A percentile compares a stretch with the other conserved stretches of the same genome.
Evolutionary conservation across 345 rosid genomes (phyloP).

Genomic region (Carallia pectinifolia): DNA sequence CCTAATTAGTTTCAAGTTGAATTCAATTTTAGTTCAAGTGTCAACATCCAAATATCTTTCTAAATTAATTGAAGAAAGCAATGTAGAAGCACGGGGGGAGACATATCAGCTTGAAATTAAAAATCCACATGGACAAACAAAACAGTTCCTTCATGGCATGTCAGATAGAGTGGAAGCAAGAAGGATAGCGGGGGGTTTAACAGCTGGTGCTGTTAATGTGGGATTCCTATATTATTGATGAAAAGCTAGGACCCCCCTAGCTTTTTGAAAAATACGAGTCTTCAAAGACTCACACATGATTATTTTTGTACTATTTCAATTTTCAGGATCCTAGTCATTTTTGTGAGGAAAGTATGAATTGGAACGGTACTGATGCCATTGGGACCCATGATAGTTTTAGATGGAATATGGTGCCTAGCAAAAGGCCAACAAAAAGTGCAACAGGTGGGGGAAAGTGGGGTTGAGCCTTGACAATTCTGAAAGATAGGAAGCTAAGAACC

Average conservation of each 20-base stretch:
- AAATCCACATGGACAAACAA: conserved; percentile 18
- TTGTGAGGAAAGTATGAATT: not conserved
- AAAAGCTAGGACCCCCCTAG: not conserved
- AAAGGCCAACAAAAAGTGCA: conserved; percentile 39
- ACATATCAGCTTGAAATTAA: conserved; percentile 12
- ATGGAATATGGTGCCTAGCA: conserved; percentile 17
- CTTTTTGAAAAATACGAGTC: conserved; percentile 15
- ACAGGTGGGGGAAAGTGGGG: conserved; percentile 7
- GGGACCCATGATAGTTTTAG: conserved; percentile 27
- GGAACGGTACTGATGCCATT: not conserved
- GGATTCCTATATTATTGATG: conserved; percentile 4
- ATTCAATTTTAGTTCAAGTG: not conserved
- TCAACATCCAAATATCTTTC: not conserved
- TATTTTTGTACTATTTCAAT: conserved; percentile 12
- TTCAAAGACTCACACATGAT: conserved; percentile 6
- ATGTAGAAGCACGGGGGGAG: conserved; percentile 12
- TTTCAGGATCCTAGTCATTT: not conserved
- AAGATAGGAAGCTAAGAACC: not conserved
- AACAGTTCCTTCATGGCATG: conserved; percentile 25
- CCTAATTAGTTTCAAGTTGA: not conserved
- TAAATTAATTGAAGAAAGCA: conserved; percentile 18
- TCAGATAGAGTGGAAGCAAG: conserved; percentile 9
- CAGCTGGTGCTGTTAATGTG: conserved; percentile 11
- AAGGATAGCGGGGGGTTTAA: conserved; percentile 4
- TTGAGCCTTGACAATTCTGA: not conserved